phyloP scores from a whole-genome alignment of 768 basidiomycete species.

The Podaxis sp. region DNA sequence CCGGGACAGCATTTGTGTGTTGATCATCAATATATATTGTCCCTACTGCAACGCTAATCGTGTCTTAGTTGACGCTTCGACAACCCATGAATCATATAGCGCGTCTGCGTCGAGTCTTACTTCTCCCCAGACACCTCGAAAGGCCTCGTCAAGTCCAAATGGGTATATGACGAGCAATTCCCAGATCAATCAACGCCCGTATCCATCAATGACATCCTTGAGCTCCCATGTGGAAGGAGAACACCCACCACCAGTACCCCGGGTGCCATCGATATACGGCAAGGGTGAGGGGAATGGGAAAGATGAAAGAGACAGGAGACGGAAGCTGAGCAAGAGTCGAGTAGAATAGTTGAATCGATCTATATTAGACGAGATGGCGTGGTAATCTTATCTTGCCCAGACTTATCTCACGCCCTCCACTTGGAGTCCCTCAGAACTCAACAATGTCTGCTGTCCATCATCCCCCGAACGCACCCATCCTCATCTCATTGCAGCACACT shows the following conservation, averaged over 20 bases:
- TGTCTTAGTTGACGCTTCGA: neutral
- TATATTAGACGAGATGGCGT: slow-evolving; percentile 11
- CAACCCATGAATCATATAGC: neutral
- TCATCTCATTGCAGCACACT: slow-evolving; percentile 66
- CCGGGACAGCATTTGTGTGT: slow-evolving; percentile 9
- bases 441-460: slow-evolving; percentile 44
- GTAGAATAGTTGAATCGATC: slow-evolving; percentile 3
- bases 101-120: neutral
- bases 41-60: neutral
- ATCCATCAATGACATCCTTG: slow-evolving; percentile 1
- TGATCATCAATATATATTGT: neutral
- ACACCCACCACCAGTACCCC: slow-evolving; percentile 15
- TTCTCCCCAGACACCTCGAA: neutral
- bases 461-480: slow-evolving; percentile 63
- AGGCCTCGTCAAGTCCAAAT: neutral
- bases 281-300: neutral
- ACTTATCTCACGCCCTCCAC: slow-evolving; percentile 11
- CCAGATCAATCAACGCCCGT: neutral
- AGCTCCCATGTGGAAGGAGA: neutral
- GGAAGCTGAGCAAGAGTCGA: neutral
- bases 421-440: neutral
- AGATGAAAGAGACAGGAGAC: neutral
- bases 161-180: neutral
- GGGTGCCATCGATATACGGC: slow-evolving; percentile 20
- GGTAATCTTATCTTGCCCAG: slow-evolving; percentile 15